Evolutionary conservation across 2,329 filamentous ascomycete species (phyloP).

Genomic region (Tolypocladium ovalisporum): DNA sequence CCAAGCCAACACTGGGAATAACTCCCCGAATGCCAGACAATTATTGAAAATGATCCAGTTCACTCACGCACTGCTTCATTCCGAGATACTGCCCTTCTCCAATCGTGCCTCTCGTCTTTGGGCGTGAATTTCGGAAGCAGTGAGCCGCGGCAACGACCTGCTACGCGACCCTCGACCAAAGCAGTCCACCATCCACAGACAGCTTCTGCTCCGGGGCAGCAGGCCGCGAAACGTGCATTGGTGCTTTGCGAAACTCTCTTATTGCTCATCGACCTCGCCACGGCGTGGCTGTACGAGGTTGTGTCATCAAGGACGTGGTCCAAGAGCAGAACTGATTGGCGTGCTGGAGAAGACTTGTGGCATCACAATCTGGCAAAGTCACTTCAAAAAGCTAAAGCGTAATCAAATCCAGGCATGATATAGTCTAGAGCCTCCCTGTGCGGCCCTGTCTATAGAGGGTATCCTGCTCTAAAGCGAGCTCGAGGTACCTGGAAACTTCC

Average conservation of each 20-base stretch:
- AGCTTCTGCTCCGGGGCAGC: too few relatives aligned
- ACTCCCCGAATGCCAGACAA: too few relatives aligned
- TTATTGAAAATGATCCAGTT: too few relatives aligned
- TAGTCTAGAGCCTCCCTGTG: conserved; percentile 2
- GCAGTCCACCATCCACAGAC: background rate
- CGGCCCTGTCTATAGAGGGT: conserved; percentile 12
- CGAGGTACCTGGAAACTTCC: background rate
- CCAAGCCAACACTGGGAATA: background rate
- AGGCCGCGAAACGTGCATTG: background rate
- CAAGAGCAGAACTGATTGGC: too few relatives aligned
- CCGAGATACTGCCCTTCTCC: too few relatives aligned
- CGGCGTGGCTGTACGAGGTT: background rate
- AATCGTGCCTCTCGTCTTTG: too few relatives aligned
- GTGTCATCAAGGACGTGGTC: background rate
- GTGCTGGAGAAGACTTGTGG: background rate
- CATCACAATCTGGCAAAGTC: background rate
- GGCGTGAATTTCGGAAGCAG: too few relatives aligned
- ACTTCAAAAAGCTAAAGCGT: background rate
- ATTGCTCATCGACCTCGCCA: background rate
- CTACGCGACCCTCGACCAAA: background rate
- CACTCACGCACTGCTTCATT: background rate
- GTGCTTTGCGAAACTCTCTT: background rate
- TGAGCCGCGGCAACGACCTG: too few relatives aligned
- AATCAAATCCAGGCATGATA: background rate
- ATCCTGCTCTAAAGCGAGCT: conserved; percentile 13